phyloP scores from a whole-genome alignment of 805 yeast genomes.

The Yamadazyma kitorensis region DNA sequence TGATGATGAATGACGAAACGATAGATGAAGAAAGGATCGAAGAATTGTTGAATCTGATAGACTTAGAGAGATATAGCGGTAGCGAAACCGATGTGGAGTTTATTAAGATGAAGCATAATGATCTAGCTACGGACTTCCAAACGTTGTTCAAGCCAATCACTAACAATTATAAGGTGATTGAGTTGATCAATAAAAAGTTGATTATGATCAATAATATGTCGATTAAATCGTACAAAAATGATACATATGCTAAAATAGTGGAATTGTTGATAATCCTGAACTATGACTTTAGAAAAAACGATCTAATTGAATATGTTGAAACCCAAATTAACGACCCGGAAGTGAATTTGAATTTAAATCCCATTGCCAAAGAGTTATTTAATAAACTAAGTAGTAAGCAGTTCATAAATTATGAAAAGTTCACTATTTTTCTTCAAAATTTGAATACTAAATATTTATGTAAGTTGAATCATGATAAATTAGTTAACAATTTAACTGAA shows the following conservation, averaged over 20 bases:
- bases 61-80: no score
- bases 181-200: conserved; percentile 32
- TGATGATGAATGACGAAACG: no score
- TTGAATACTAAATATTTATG: conserved; percentile 3
- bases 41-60: no score
- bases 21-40: no score
- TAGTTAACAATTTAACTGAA: conserved; percentile 26
- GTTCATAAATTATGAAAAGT: conserved; percentile 1
- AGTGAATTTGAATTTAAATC: conserved; percentile 1
- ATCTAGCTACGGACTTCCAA: conserved; percentile 32
- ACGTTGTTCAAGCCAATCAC: conserved; percentile 16
- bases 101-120: conserved; percentile 26
- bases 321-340: conserved; percentile 4
- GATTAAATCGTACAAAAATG: conserved; percentile 6
- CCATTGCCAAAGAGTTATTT: conserved; percentile 6
- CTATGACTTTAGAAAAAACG: conserved; percentile 31
- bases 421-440: background rate
- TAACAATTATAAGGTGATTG: conserved; percentile 17
- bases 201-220: conserved; percentile 16
- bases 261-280: conserved; percentile 29
- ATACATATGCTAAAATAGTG: conserved; percentile 25
- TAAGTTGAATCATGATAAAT: conserved; percentile 11
- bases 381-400: background rate
- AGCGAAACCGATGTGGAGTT: background rate
- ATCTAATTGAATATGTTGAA: conserved; percentile 18